Evolutionary conservation across 2,329 filamentous ascomycete species (phyloP).

Genomic region (Pestalotiopsis fici): DNA sequence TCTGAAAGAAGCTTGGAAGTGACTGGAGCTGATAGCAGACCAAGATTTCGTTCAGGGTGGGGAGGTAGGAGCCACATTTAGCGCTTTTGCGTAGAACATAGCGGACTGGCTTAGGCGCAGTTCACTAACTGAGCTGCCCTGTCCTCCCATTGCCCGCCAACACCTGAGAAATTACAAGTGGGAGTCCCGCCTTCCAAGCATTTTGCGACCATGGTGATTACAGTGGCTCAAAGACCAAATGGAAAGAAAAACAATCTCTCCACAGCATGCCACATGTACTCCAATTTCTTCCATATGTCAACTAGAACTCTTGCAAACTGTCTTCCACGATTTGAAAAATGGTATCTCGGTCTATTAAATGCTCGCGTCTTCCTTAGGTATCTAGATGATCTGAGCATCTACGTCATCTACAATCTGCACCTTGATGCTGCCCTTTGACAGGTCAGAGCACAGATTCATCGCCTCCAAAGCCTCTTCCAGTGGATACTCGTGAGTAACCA

Average conservation of each 20-base stretch:
- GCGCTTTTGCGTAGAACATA: neutral
- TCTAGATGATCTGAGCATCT: conserved; percentile 16
- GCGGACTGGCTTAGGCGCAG: neutral
- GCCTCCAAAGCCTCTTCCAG: conserved; percentile 64
- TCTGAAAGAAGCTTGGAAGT: neutral
- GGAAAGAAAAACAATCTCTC: no score
- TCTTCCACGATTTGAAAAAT: neutral
- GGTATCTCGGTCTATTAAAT: neutral
- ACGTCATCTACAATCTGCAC: conserved; percentile 58
- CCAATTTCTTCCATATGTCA: no score
- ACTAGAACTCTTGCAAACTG: no score
- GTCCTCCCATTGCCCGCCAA: neutral
- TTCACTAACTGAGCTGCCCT: neutral
- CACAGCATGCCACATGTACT: no score
- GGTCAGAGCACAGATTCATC: conserved; percentile 52
- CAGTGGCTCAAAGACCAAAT: no score
- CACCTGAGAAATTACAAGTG: neutral
- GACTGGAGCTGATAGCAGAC: neutral
- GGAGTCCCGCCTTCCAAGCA: no score
- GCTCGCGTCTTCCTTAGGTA: neutral
- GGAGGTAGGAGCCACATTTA: neutral
- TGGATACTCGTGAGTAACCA: conserved; percentile 65
- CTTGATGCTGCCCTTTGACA: conserved; percentile 57
- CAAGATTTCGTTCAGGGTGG: neutral
- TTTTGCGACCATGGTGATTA: no score